Evolutionary conservation across 2,329 filamentous ascomycete genomes (phyloP), one percentile per base, ranked within the genome.

Genomic region (Rhynchosporium agropyri): DNA sequence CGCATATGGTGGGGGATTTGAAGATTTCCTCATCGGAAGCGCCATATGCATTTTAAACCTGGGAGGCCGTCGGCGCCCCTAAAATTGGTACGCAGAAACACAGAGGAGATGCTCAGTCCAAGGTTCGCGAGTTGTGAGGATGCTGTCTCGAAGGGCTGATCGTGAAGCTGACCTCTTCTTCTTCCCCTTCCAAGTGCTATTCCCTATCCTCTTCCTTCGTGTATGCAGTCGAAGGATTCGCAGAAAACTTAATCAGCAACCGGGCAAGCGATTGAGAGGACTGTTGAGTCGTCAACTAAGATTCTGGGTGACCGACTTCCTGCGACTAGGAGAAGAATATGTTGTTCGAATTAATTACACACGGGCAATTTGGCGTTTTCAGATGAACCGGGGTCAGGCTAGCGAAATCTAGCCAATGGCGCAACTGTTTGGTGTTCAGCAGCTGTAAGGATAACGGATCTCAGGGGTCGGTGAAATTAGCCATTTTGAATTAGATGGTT

Each of bases 21-120:
- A 94, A 73, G 84, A 87, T 79, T 94, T 96, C 76, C 92, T 89
- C 72, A 91, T 86, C 61, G 92, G 92, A 71, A 96, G 88, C 67
- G 93, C 92, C 81, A 94, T 92, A 77, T 97, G 93, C 92, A 97
- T 95, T 70, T 71, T 80, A 72, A 67, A 40, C 50, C 46, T 50
- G 48, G 54, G 55, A 50, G 62, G 65, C 68, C 63, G 54, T 38
- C 42, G 49, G 59, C 62, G 43, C 38, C 58, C 40, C 36, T 48
- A 43, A 15, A 46, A n/a, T 55, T 58, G 15, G 31, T 49, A 15
- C 15, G 40, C 36, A 48, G 38, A 55, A 20, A 49, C 10, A 46
- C 38, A 57, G 36, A 38, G 29, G 45, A 45, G 45, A 53, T 42
- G 59, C 42, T 28, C 4, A 29, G 7, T 43, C 13, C n/a, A 28